Evolutionary conservation across 805 yeast genomes (phyloP), one percentile per base, ranked within the genome.

Genomic region (Ogataea chonburiensis): DNA sequence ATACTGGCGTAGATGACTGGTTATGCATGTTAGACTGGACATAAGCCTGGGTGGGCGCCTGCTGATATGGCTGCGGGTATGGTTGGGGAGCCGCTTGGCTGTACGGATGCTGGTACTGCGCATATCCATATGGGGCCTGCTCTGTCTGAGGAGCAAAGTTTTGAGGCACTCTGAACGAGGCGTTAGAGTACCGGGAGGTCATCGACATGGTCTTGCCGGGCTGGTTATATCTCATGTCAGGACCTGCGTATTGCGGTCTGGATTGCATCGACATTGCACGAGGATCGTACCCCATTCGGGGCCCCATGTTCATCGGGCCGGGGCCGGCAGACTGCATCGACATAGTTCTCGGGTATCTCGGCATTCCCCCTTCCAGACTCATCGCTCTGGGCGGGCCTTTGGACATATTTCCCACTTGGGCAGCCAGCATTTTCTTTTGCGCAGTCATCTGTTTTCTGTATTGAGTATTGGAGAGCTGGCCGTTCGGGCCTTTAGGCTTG

Each of bases 361-460:
- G 34, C 22, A 20, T 9, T 20, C 40, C 34, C 24, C 39, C 45
- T 34, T 53, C 52, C 15, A 61, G 37, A 43, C 63, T 57, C 64
- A 64, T 64, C 12, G 70, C 50, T 25, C 72, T 49, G 8, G 67
- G 65, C 8, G 55, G 47, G n/a, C 40, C 39, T 19, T 40, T 38
- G 29, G 26, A 24, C 23, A 36, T 62, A 55, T 59, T 24, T 62
- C 69, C 44, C 49, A 62, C 4, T 47, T 55, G 31, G 17, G 46
- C 24, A 9, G 63, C 63, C 14, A 75, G 73, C 55, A 70, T 52
- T 53, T 84, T 84, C 64, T 78, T 81, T 53, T 77, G 80, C 4
- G 75, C 77, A 31, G 80, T 78, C 71, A 79, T 69, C 47, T 73
- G 80, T 47, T 82, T 83, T 47, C 94, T 66, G 55, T 84, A 84